A percentile compares a stretch with the other conserved stretches of the same genome.
phyloP scores from a whole-genome alignment of 2,329 filamentous ascomycete species.

The Talaromyces sp. region DNA sequence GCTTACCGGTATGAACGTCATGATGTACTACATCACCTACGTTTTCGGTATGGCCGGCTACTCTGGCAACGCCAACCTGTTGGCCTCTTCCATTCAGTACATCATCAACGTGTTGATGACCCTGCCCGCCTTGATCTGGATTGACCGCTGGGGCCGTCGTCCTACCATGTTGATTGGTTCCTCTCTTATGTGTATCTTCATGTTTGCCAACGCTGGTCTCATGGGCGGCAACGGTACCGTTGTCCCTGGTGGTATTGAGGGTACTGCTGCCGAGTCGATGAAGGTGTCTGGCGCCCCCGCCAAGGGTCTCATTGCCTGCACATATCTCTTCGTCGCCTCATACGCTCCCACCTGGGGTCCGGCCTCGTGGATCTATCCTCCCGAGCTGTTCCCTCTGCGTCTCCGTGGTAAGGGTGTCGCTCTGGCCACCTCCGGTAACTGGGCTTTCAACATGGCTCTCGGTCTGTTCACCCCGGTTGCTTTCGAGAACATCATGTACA shows the following conservation, averaged over 20 bases:
- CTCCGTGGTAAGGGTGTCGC: conserved; percentile 61
- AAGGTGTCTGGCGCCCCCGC: conserved; percentile 42
- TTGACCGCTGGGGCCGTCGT: conserved; percentile 73
- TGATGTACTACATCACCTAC: conserved; percentile 53
- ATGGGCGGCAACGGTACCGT: conserved; percentile 32
- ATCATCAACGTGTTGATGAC: conserved; percentile 79
- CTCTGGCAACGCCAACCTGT: conserved; percentile 52
- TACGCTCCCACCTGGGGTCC: conserved; percentile 63
- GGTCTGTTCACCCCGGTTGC: conserved; percentile 54
- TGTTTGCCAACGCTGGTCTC: conserved; percentile 41
- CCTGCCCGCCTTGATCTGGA: conserved; percentile 66
- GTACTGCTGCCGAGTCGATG: conserved; percentile 34
- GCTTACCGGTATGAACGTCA: conserved; percentile 71
- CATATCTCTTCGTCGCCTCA: conserved; percentile 67
- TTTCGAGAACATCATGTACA: conserved; percentile 51
- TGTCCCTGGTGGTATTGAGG: conserved; percentile 36
- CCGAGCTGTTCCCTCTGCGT: conserved; percentile 58
- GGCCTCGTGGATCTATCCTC: conserved; percentile 55
- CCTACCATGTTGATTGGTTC: conserved; percentile 61
- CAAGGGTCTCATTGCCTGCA: conserved; percentile 63
- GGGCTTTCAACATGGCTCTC: conserved; percentile 55
- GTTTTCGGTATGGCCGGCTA: conserved; percentile 69
- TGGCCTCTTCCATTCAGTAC: conserved; percentile 67
- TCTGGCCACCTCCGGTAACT: conserved; percentile 57
- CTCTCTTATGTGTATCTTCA: conserved; percentile 53